Evolutionary conservation across 2,329 filamentous ascomycete genomes (phyloP), one percentile per base, ranked within the genome.

Genomic region (Didymellaceae sp.): DNA sequence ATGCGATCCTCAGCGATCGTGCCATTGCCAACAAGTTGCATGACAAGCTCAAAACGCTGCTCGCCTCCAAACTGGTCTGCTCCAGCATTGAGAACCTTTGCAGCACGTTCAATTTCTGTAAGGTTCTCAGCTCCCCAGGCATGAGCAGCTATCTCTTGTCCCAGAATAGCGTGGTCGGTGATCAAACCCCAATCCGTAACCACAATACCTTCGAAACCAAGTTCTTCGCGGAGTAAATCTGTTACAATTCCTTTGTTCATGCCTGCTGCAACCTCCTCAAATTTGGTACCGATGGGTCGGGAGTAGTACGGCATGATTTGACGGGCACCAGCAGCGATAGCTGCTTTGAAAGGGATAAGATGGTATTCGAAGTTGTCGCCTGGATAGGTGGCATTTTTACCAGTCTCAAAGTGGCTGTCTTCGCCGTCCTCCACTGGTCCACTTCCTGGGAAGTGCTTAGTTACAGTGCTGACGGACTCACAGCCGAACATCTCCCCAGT

Each of bases 291-390:
- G 14, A 81, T 74, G 0, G 80, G 79, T 1, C 76, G 71, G 0
- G 77, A 78, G 57, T 80, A 80, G 62, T 79, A 80, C 0, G 78
- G 78, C 79, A 82, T 81, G 46, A 82, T 81, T 52, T 81, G 79
- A 2, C 78, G 63, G 0, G 78, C 74, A 13, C 79, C 78, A 2
- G 77, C 78, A 2, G 74, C 75, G 28, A 81, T 79, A 6, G 79
- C 78, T 0, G 77, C 78, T 34, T 73, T 77, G 70, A 82, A 82
- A 0, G 79, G 78, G 14, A 75, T 76, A 11, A 82, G 66, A 47
- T 82, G 79, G 47, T 82, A 72, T 1, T 81, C 78, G 9, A 80
- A 69, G 51, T 82, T 81, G 30, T 76, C 60, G 1, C 79, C 80
- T 0, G 80, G 80, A 38, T 82, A 83, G 0, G 75, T 76, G 1